Evolutionary conservation across 2,329 filamentous ascomycete species (phyloP).

Genomic region (Aspergillus novoparasiticus): DNA sequence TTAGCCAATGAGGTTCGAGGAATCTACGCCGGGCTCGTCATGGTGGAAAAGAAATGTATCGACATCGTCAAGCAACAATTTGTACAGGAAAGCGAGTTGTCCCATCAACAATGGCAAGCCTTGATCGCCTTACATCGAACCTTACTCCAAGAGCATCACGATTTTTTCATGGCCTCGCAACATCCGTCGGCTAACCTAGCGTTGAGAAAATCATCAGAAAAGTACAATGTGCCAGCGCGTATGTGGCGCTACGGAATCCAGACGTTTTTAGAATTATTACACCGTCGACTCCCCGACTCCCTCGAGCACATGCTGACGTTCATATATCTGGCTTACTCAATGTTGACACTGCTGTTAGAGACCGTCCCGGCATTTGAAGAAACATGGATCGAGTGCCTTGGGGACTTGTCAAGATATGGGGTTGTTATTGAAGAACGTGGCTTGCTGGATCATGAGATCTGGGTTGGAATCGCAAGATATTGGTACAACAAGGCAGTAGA

Average conservation of each 20-base stretch:
- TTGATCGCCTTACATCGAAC: constrained; percentile 81
- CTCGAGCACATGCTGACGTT: constrained; percentile 90
- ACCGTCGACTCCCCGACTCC: constrained; percentile 72
- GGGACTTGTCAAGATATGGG: constrained; percentile 79
- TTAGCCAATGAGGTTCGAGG: constrained; percentile 70
- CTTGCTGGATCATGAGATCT: constrained; percentile 72
- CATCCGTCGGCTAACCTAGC: constrained; percentile 75
- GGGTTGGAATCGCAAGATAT: constrained; percentile 75
- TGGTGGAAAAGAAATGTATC: constrained; percentile 87
- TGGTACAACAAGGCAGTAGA: constrained; percentile 88
- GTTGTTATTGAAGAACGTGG: constrained; percentile 93
- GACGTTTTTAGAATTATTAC: constrained; percentile 75
- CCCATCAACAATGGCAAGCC: constrained; percentile 78
- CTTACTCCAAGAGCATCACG: constrained; percentile 77
- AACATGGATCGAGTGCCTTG: constrained; percentile 92
- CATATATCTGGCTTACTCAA: constrained; percentile 84
- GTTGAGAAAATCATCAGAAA: constrained; percentile 69
- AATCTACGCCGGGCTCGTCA: constrained; percentile 74
- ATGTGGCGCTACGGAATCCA: constrained; percentile 97
- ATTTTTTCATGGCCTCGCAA: constrained; percentile 84
- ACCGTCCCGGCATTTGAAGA: constrained; percentile 81
- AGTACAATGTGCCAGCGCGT: constrained; percentile 87
- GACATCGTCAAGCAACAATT: constrained; percentile 72
- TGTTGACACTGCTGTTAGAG: constrained; percentile 85
- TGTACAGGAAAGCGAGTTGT: constrained; percentile 55